Conservation (phyloP, 2,329 filamentous ascomycete genomes). For the Drechslerella stenobrocha region DNA sequence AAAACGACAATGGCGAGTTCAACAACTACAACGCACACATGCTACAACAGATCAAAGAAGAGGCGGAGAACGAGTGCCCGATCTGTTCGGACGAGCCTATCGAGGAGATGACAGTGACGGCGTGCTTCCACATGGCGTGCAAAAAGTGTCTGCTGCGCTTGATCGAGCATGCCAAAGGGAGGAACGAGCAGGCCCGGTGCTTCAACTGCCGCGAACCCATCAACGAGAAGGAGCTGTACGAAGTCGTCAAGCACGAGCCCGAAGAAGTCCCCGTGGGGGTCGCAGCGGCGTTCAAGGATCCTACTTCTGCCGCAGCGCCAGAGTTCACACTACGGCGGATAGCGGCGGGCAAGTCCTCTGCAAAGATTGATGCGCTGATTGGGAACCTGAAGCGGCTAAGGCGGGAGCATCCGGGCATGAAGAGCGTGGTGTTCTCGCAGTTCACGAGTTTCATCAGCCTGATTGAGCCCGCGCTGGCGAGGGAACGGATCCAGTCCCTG, state of each 20-base stretch:
- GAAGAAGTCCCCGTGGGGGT: slow-evolving; percentile 53
- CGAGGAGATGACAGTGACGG: slow-evolving; percentile 89
- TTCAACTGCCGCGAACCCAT: slow-evolving; percentile 87
- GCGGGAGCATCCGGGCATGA: slow-evolving; percentile 68
- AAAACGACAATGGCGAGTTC: slow-evolving; percentile 63
- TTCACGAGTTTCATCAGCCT: slow-evolving; percentile 95
- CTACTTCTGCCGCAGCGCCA: slow-evolving; percentile 55
- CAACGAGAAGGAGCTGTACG: slow-evolving; percentile 82
- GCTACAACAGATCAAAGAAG: slow-evolving; percentile 85
- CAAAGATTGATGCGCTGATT: slow-evolving; percentile 82
- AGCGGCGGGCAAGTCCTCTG: slow-evolving; percentile 71
- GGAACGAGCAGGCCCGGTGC: slow-evolving; percentile 74
- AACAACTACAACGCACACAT: slow-evolving; percentile 84
- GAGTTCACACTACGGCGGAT: slow-evolving; percentile 63
- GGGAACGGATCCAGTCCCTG: slow-evolving; percentile 69
- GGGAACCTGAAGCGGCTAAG: slow-evolving; percentile 72
- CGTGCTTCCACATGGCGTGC: slow-evolving; percentile 97
- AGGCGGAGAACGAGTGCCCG: slow-evolving; percentile 85
- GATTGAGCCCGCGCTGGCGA: slow-evolving; percentile 74
- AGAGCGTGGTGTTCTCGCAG: slow-evolving; percentile 93
- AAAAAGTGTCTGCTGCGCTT: slow-evolving; percentile 89
- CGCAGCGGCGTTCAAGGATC: slow-evolving; percentile 54
- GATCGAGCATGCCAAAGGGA: slow-evolving; percentile 66
- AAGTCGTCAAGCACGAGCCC: slow-evolving; percentile 80
- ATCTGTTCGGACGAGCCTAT: slow-evolving; percentile 95